Conservation (phyloP, 2,329 filamentous ascomycete species). For the Sphaerulina populicola region DNA sequence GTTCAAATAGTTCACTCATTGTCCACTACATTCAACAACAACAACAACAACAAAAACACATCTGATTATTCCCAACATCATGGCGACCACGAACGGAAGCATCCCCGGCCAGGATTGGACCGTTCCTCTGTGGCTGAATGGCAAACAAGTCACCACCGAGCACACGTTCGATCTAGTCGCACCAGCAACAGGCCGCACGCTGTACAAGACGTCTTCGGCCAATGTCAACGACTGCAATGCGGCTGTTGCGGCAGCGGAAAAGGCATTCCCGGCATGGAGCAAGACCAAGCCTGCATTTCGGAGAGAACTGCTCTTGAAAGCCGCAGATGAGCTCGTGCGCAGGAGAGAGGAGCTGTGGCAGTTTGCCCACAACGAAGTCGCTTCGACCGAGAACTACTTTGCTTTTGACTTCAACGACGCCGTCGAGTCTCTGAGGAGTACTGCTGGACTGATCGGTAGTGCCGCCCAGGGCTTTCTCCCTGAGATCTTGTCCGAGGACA, state of each 20-base stretch:
- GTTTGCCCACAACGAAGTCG: slow-evolving; percentile 53
- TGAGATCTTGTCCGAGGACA: slow-evolving; percentile 43
- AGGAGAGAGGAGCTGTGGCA: slow-evolving; percentile 53
- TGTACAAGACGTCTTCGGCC: slow-evolving; percentile 50
- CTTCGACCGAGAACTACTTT: slow-evolving; percentile 34
- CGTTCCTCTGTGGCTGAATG: slow-evolving; percentile 40
- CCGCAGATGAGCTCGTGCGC: slow-evolving; percentile 53
- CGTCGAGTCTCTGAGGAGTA: slow-evolving; percentile 42
- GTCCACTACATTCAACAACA: too few relatives aligned
- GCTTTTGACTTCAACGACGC: slow-evolving; percentile 35
- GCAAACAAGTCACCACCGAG: slow-evolving; percentile 39
- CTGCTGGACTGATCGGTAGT: slow-evolving; percentile 41
- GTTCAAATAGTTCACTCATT: too few relatives aligned
- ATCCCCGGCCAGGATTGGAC: slow-evolving; percentile 16
- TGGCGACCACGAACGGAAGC: too few relatives aligned
- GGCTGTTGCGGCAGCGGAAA: slow-evolving; percentile 53
- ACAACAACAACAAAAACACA: too few relatives aligned
- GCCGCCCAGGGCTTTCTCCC: slow-evolving; percentile 44
- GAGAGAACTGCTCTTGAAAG: slow-evolving; percentile 60
- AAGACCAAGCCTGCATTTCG: slow-evolving; percentile 53
- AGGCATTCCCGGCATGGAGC: slow-evolving; percentile 62
- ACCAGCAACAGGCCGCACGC: slow-evolving; percentile 45
- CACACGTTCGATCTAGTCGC: slow-evolving; percentile 49
- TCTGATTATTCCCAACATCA: too few relatives aligned
- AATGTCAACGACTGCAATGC: slow-evolving; percentile 49